Conservation (phyloP, 352 stramenopile genomes). For the Blastocystis sp. region DNA sequence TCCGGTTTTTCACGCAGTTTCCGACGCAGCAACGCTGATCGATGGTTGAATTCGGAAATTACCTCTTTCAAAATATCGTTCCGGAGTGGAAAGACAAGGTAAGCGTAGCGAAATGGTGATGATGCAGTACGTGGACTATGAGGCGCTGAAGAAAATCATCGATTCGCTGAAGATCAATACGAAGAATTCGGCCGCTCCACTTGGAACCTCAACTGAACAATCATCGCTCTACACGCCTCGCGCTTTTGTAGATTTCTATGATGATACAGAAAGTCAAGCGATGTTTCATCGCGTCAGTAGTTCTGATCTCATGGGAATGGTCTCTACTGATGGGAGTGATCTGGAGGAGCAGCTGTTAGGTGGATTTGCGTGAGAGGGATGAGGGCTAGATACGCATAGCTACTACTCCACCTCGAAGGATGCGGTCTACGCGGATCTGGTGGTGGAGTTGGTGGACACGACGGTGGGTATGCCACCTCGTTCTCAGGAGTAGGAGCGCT, state of each 20-base stretch:
- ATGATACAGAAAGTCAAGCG: constrained; percentile 46
- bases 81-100: constrained; percentile 66
- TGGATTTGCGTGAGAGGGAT: not conserved
- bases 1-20: not conserved
- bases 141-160: constrained; percentile 57
- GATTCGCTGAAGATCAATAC: constrained; percentile 34
- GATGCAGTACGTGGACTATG: constrained; percentile 61
- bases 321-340: constrained; percentile 58
- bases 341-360: constrained; percentile 42
- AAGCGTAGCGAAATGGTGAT: not conserved
- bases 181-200: not conserved
- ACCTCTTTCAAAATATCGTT: constrained; percentile 50
- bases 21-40: not conserved
- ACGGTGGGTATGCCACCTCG: not conserved
- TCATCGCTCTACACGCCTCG: not conserved
- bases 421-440: not conserved
- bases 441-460: constrained; percentile 25
- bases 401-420: constrained; percentile 61
- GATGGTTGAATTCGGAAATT: constrained; percentile 62
- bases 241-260: constrained; percentile 45
- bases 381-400: constrained; percentile 5
- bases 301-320: constrained; percentile 23
- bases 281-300: constrained; percentile 22
- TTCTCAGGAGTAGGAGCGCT: constrained; percentile 10
- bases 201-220: not conserved